phyloP scores from a whole-genome alignment of 106 monocot species.

The Cymbidium sinense region DNA sequence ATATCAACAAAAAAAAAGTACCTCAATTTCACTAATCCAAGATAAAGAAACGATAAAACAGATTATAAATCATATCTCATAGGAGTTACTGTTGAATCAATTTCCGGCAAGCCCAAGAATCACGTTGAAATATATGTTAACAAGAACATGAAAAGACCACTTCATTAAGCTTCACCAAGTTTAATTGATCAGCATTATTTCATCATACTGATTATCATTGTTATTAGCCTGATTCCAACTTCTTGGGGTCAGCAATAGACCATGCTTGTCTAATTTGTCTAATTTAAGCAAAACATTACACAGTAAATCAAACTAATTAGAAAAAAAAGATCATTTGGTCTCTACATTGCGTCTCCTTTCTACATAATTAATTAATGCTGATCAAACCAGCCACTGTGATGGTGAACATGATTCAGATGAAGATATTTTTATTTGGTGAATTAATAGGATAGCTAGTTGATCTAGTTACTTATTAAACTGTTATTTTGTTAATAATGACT shows the following conservation, averaged over 20 bases:
- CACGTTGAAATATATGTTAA: background rate
- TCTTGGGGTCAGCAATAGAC: background rate
- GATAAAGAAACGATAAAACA: background rate
- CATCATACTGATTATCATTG: background rate
- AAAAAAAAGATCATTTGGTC: no score
- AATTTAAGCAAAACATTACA: background rate
- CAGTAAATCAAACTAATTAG: background rate
- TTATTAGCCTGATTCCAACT: background rate
- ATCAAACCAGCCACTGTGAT: background rate
- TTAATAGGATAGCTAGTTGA: background rate
- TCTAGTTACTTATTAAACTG: background rate
- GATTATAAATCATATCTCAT: background rate
- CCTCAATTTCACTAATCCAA: background rate
- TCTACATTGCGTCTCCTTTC: no score
- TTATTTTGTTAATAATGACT: background rate
- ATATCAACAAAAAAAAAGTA: background rate
- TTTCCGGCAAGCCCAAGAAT: background rate
- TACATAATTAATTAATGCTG: no score
- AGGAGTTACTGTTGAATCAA: background rate
- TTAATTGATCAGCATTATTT: background rate
- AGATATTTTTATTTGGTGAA: background rate
- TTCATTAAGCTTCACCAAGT: background rate
- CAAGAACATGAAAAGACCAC: no score
- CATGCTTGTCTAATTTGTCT: background rate
- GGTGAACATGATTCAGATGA: background rate